These are phyloP conservation scores for Gnomoniopsis sp. DNA, from an alignment of 2,329 filamentous ascomycete species.

Conservation along the genomic window DNA sequence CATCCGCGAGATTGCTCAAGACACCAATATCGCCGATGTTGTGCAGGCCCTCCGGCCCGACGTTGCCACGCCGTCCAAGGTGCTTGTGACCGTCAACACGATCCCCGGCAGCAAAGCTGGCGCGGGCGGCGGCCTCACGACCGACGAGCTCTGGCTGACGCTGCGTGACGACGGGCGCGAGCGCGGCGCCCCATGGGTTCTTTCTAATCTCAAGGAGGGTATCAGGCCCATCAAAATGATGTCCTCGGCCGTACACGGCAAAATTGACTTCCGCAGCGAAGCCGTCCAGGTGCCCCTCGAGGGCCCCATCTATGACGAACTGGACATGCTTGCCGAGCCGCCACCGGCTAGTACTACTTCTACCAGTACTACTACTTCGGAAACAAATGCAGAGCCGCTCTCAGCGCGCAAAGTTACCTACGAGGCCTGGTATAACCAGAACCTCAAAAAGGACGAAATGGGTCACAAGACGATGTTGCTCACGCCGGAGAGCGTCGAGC, in stretches of 20 bases:
- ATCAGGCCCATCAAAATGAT: slow-evolving; percentile 16
- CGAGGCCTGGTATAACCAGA: neutral
- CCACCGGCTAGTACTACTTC: neutral
- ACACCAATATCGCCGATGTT: slow-evolving; percentile 21
- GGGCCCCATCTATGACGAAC: neutral
- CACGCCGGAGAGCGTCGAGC: neutral
- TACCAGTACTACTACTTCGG: too few species aligned
- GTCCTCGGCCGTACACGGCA: neutral
- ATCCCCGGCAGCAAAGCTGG: slow-evolving; percentile 25
- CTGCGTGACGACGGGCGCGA: slow-evolving; percentile 40
- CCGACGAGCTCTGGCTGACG: slow-evolving; percentile 31
- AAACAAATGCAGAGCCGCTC: neutral
- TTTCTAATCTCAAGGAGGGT: slow-evolving; percentile 23
- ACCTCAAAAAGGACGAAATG: neutral
- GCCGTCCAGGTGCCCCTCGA: slow-evolving; percentile 20
- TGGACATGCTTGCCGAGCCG: neutral
- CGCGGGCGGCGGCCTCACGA: slow-evolving; percentile 25
- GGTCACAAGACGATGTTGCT: neutral
- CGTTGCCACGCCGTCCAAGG: slow-evolving; percentile 24
- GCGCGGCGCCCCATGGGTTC: slow-evolving; percentile 37
- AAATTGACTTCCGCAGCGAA: slow-evolving; percentile 2
- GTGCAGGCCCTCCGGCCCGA: slow-evolving; percentile 21
- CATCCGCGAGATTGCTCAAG: slow-evolving; percentile 15
- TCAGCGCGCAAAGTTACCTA: slow-evolving; percentile 6
- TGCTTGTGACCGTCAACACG: slow-evolving; percentile 32